phyloP scores from a whole-genome alignment of 2,329 filamentous ascomycete species.

The Nannizzia gypsea region DNA sequence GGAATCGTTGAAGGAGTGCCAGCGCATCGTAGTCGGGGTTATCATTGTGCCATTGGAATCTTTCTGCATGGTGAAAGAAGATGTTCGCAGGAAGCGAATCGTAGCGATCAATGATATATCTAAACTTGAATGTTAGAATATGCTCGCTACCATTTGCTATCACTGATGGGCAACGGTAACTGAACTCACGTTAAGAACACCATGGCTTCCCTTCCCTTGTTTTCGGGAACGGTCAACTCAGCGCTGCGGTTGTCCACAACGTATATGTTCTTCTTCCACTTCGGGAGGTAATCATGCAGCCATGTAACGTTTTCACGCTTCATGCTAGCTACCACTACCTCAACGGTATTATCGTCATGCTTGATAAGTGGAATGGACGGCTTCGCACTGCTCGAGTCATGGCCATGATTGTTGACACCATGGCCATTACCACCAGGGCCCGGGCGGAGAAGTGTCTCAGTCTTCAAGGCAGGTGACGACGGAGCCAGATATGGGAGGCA shows the following conservation, averaged over 20 bases:
- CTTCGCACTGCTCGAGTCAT: background rate
- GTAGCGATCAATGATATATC: conserved; percentile 52
- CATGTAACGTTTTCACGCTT: conserved; percentile 30
- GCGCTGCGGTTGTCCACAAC: conserved; percentile 43
- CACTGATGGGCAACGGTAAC: too few relatives aligned
- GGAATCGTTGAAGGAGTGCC: conserved; percentile 41
- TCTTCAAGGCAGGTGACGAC: background rate
- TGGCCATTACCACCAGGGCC: background rate
- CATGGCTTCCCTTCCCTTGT: conserved; percentile 53
- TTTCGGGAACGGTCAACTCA: conserved; percentile 42
- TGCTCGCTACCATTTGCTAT: too few relatives aligned
- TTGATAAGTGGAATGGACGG: background rate
- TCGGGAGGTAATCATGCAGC: conserved; percentile 28
- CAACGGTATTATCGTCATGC: conserved; percentile 65
- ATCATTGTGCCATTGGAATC: conserved; percentile 48
- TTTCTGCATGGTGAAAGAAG: conserved; percentile 50
- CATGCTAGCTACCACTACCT: conserved; percentile 32
- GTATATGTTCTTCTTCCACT: conserved; percentile 45
- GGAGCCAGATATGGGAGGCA: background rate
- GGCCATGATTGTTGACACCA: background rate
- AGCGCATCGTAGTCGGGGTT: conserved; percentile 40
- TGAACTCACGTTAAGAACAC: conserved; percentile 42
- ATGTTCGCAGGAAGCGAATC: conserved; percentile 46
- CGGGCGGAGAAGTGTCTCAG: background rate
- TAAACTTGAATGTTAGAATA: background rate